These are phyloP conservation scores for Phytophthora colocasiae DNA, from an alignment of 352 stramenopile genomes.

Conservation along the genomic window DNA sequence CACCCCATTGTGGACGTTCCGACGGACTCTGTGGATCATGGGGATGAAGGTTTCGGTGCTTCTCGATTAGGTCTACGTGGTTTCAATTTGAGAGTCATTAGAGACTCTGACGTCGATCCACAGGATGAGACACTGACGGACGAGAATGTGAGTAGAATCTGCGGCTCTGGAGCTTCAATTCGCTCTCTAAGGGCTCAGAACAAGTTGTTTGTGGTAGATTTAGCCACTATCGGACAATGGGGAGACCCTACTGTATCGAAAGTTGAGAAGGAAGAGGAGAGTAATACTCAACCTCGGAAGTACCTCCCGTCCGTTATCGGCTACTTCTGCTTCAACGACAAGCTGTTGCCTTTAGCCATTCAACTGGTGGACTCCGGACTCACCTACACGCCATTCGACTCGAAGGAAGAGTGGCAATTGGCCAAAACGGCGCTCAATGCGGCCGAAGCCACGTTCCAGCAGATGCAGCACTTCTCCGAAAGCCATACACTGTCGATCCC, in stretches of 20 bases:
- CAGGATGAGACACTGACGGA: slow-evolving; percentile 36
- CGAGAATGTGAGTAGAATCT: slow-evolving; percentile 40
- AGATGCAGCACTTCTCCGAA: slow-evolving; percentile 63
- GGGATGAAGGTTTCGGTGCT: slow-evolving; percentile 47
- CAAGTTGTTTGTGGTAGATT: slow-evolving; percentile 47
- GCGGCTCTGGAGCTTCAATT: slow-evolving; percentile 29
- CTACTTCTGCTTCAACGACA: slow-evolving; percentile 51
- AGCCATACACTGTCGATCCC: slow-evolving; percentile 57
- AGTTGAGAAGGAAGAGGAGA: slow-evolving; percentile 27
- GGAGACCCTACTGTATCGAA: slow-evolving; percentile 8
- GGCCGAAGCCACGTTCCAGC: slow-evolving; percentile 51
- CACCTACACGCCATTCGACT: slow-evolving; percentile 57
- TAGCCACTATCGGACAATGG: slow-evolving; percentile 43
- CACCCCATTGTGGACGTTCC: slow-evolving; percentile 27
- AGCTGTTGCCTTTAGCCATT: slow-evolving; percentile 56
- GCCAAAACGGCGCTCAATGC: slow-evolving; percentile 60
- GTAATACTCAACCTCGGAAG: slow-evolving; percentile 28
- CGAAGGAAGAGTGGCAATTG: slow-evolving; percentile 49
- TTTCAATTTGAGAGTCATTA: slow-evolving; percentile 46
- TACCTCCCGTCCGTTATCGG: slow-evolving; percentile 47
- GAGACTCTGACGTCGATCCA: slow-evolving; percentile 11
- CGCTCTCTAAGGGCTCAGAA: slow-evolving; percentile 27
- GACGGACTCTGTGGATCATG: slow-evolving; percentile 37
- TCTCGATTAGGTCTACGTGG: slow-evolving; percentile 54
- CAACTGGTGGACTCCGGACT: slow-evolving; percentile 45